Conservation (phyloP, 768 basidiomycete genomes). For the Mycena kentingensis region DNA sequence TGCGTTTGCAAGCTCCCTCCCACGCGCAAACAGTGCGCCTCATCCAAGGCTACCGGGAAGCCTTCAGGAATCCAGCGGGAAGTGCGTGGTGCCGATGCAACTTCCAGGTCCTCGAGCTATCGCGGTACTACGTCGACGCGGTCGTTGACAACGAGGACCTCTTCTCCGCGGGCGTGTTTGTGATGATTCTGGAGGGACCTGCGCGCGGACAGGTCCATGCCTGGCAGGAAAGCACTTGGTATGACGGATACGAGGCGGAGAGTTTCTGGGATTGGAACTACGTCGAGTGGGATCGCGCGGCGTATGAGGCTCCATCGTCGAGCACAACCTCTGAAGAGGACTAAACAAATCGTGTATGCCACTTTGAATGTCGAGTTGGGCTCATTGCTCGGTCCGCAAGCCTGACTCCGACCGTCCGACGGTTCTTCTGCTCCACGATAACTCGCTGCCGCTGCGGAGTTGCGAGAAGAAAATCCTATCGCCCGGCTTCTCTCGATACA, state of each 20-base stretch:
- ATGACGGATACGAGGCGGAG: constrained; percentile 13
- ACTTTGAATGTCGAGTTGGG: too few relatives aligned
- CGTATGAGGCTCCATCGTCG: too few relatives aligned
- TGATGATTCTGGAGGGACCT: constrained; percentile 9
- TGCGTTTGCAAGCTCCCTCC: neutral
- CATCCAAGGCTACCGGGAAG: neutral
- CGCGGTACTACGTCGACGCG: constrained; percentile 2
- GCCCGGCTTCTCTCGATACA: too few relatives aligned
- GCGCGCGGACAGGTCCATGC: constrained; percentile 11
- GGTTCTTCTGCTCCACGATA: too few relatives aligned
- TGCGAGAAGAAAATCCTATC: too few relatives aligned
- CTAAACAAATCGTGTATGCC: too few relatives aligned
- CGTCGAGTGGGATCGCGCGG: constrained; percentile 7
- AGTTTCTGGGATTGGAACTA: constrained; percentile 12
- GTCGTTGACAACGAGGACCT: too few relatives aligned
- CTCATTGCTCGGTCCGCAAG: too few relatives aligned
- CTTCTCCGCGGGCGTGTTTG: constrained; percentile 6
- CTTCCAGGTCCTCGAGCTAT: constrained; percentile 3
- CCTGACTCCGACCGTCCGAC: too few relatives aligned
- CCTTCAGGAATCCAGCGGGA: neutral
- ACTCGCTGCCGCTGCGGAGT: too few relatives aligned
- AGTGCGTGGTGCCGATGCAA: neutral
- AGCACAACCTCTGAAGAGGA: too few relatives aligned
- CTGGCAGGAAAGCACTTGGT: constrained; percentile 4
- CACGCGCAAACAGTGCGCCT: constrained; percentile 12